Evolutionary conservation across 805 yeast species (phyloP), one percentile per base, ranked within the genome.

Genomic region (Schwanniomyces yamadae): DNA sequence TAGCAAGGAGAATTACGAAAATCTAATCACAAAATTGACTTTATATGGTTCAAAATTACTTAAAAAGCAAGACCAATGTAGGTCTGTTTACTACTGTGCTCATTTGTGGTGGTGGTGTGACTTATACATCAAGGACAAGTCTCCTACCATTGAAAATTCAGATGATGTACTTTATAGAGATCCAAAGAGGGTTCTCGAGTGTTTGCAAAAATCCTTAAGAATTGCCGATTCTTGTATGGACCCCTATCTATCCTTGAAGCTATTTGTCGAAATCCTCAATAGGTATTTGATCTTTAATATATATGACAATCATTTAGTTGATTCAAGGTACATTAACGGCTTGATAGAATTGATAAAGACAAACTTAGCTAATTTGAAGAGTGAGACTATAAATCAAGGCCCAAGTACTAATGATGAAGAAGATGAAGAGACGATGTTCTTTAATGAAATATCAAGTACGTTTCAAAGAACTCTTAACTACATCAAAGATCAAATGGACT

Each of bases 141-240:
- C 63, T 9, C 62, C 65, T 1, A 61, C 66, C 0, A 54, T 54
- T 1, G 67, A 73, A 13, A 66, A 58, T 1, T 50, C 61, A 36
- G 75, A 67, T 5, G 76, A 72, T 40, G 61, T 57, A 36, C 50
- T 61, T n/a, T 63, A 58, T 39, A 48, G 58, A 18, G 79, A 73
- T 46, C 70, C 69, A 23, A 86, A 86, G 52, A 70, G 95, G 23
- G 96, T 91, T 1, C 66, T 91, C 53, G 98, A 93, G 54, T 89
- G 96, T 57, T 70, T 91, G 29, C 96, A 89, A 58, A 79, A 91
- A 48, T 79, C 97, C 1, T 59, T 91, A 12, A 71, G 97, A 29
- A 87, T 88, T 6, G 96, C 97, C 0, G 98, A 93, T 57, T 84
- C 93, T n/a, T 85, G 93, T 39, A 82, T 90, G 81, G 98, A 91